phyloP scores from a whole-genome alignment of 495 filamentous ascomycete species.

The Penicillium fimorum region DNA sequence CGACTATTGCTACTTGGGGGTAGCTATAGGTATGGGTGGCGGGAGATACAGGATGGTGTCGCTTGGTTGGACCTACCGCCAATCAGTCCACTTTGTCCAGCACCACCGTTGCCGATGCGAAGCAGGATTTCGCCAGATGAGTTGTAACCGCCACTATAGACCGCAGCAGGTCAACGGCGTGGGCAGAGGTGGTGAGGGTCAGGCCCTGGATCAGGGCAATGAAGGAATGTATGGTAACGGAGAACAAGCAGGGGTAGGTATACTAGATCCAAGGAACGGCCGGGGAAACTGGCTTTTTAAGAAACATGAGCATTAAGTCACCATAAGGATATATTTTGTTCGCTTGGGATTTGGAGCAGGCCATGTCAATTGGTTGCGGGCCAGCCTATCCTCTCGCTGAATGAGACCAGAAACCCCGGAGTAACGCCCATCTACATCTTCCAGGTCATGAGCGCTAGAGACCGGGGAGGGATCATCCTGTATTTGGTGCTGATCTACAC shows the following conservation, averaged over 20 bases:
- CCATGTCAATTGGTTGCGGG: too few species aligned
- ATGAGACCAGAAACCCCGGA: too few species aligned
- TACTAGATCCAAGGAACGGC: not conserved
- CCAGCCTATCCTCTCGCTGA: too few species aligned
- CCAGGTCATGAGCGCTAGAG: too few species aligned
- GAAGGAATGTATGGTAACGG: constrained; percentile 1
- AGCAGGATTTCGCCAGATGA: constrained; percentile 19
- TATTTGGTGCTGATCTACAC: too few species aligned
- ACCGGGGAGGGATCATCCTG: too few species aligned
- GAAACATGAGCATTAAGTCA: too few species aligned
- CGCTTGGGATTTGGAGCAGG: too few species aligned
- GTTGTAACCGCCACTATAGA: constrained; percentile 28
- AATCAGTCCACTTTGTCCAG: constrained; percentile 39
- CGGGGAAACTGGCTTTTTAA: not conserved
- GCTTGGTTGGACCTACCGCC: constrained; percentile 18
- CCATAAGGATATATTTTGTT: too few species aligned
- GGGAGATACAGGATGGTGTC: not conserved
- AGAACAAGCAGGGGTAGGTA: not conserved
- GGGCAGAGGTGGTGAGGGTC: not conserved
- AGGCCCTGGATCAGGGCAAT: not conserved
- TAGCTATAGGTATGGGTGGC: not conserved
- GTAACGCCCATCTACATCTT: too few species aligned
- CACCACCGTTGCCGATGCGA: constrained; percentile 41
- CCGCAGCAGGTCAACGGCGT: constrained; percentile 19
- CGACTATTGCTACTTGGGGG: not conserved